Percentiles rank a stretch among this genome's conserved stretches.
phyloP scores from a whole-genome alignment of 208 protist genomes.

The Crithidia sp. region DNA sequence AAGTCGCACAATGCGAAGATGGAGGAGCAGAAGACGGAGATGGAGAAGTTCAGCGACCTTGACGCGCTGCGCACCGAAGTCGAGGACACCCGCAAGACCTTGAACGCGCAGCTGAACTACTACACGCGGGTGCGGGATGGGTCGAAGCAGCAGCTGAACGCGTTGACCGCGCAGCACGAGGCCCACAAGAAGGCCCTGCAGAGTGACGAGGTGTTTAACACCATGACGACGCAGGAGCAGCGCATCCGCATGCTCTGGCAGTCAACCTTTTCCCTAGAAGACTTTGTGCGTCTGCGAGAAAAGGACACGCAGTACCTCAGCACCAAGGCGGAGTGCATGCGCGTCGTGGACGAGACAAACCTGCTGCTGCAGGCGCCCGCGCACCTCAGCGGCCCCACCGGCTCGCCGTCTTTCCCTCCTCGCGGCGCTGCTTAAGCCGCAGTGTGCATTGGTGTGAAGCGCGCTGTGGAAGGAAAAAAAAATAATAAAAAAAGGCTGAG shows the following conservation, averaged over 20 bases:
- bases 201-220: conserved; percentile 54
- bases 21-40: conserved; percentile 79
- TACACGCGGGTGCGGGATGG: conserved; percentile 73
- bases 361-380: conserved; percentile 72
- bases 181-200: conserved; percentile 55
- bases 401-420: conserved; percentile 25
- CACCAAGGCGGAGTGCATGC: conserved; percentile 86
- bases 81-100: conserved; percentile 58
- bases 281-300: conserved; percentile 89
- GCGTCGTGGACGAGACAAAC: conserved; percentile 87
- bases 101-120: conserved; percentile 59
- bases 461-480: neutral
- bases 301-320: conserved; percentile 88
- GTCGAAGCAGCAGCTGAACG: conserved; percentile 75
- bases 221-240: conserved; percentile 79
- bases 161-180: conserved; percentile 62
- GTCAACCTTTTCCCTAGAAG: conserved; percentile 84
- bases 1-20: conserved; percentile 78
- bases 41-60: conserved; percentile 82
- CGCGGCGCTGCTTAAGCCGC: neutral
- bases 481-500: neutral
- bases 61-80: conserved; percentile 68
- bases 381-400: conserved; percentile 26
- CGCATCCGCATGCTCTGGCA: conserved; percentile 88
- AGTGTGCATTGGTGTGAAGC: neutral